Percentiles rank a stretch among this genome's conserved stretches.
Conservation (phyloP, 2,329 filamentous ascomycete species). For the Fusarium nisikadoi region DNA sequence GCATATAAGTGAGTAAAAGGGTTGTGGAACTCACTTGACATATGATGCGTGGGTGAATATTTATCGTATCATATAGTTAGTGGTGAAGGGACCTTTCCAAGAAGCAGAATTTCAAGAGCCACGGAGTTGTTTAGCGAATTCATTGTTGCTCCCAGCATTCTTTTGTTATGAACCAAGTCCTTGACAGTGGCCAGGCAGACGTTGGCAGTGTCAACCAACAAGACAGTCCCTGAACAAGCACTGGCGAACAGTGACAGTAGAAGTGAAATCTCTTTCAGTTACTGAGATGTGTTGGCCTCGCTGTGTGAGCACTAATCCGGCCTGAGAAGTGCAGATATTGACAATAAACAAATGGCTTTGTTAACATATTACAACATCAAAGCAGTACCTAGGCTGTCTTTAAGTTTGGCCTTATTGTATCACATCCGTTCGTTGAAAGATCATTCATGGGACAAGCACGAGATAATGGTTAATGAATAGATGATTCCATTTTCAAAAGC, state of each 20-base stretch:
- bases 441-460: not conserved
- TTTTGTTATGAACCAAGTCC: slow-evolving; percentile 9
- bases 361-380: not conserved
- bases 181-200: not conserved
- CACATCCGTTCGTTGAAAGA: not conserved
- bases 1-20: not conserved
- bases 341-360: not conserved
- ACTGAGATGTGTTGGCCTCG: not conserved
- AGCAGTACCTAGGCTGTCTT: not conserved
- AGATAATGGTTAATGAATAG: not conserved
- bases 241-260: not conserved
- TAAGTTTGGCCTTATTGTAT: not conserved
- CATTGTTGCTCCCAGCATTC: not conserved
- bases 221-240: not conserved
- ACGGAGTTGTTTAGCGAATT: not conserved
- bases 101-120: not conserved
- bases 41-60: not conserved
- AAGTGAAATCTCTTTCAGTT: not conserved
- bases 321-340: not conserved
- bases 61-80: not conserved
- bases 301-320: not conserved
- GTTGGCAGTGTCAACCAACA: not conserved
- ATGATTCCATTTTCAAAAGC: not conserved
- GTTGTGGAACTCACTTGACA: slow-evolving; percentile 2
- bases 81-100: not conserved